These are phyloP conservation scores for Medicago arabica DNA, from an alignment of 306 rosid genomes.

Conservation along the genomic window DNA sequence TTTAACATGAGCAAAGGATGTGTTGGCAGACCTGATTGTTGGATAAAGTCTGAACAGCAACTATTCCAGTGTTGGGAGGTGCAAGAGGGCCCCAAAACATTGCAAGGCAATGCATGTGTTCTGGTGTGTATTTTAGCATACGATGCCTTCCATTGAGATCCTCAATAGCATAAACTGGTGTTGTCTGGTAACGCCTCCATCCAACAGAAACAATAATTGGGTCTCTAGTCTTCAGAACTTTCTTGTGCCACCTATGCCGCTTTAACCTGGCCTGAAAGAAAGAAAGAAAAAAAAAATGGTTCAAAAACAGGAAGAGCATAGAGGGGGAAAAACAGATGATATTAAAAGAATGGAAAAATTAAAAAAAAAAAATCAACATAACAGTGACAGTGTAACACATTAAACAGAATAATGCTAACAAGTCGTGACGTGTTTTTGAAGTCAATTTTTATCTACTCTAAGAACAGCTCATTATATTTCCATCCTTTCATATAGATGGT, in stretches of 20 bases:
- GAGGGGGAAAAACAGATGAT: neutral
- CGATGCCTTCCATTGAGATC: slow-evolving; percentile 88
- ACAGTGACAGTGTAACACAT: too few relatives aligned
- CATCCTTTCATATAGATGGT: slow-evolving; percentile 7
- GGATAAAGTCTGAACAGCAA: slow-evolving; percentile 84
- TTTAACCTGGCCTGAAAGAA: slow-evolving; percentile 81
- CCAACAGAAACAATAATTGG: slow-evolving; percentile 90
- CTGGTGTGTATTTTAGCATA: slow-evolving; percentile 96
- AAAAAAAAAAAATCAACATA: slow-evolving; percentile 9
- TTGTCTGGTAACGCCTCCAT: slow-evolving; percentile 98
- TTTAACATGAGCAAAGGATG: slow-evolving; percentile 18
- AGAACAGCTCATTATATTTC: slow-evolving; percentile 6
- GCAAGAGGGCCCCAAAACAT: slow-evolving; percentile 97
- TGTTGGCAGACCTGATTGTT: slow-evolving; percentile 68
- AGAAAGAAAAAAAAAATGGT: neutral
- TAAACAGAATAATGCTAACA: slow-evolving; percentile 14
- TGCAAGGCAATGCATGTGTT: slow-evolving; percentile 94
- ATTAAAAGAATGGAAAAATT: slow-evolving; percentile 18
- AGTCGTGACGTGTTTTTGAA: slow-evolving; percentile 26
- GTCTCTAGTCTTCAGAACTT: slow-evolving; percentile 87
- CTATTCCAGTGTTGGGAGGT: slow-evolving; percentile 88
- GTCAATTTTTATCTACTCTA: slow-evolving; percentile 21
- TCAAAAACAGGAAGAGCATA: neutral
- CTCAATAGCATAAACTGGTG: slow-evolving; percentile 87
- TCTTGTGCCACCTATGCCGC: slow-evolving; percentile 94